Percentiles rank a stretch among this genome's conserved stretches.
These are phyloP conservation scores for Platanthera guangdongensis DNA, from an alignment of 106 monocot species.

Conservation along the genomic window DNA sequence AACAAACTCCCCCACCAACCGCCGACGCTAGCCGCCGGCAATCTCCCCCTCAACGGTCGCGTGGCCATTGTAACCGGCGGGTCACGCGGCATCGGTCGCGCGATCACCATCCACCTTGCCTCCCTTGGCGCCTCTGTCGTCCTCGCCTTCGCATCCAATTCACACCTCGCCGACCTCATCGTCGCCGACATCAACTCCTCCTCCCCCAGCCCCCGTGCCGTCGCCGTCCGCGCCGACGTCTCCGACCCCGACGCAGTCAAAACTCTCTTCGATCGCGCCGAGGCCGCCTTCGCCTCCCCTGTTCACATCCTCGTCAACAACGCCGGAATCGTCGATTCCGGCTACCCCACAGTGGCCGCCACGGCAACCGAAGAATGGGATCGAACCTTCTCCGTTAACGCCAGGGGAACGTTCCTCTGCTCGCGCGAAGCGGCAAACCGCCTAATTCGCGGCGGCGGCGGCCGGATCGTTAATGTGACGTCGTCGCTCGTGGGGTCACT, in stretches of 20 bases:
- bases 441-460: constrained; percentile 35
- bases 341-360: constrained; percentile 21
- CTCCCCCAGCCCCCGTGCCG: constrained; percentile 14
- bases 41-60: constrained; percentile 34
- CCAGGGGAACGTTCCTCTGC: constrained; percentile 45
- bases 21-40: background rate
- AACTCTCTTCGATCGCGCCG: constrained; percentile 58
- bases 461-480: constrained; percentile 38
- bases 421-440: constrained; percentile 38
- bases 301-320: constrained; percentile 35
- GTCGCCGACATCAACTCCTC: constrained; percentile 28
- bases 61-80: constrained; percentile 65
- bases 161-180: constrained; percentile 38
- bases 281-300: constrained; percentile 25
- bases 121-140: constrained; percentile 53
- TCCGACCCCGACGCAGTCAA: constrained; percentile 24
- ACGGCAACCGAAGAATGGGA: constrained; percentile 33
- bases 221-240: constrained; percentile 45
- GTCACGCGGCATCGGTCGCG: constrained; percentile 53
- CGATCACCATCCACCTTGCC: constrained; percentile 39
- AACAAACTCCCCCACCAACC: no score
- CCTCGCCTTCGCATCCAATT: constrained; percentile 39
- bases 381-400: constrained; percentile 31
- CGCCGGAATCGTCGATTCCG: constrained; percentile 44
- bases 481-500: constrained; percentile 24